Evolutionary conservation across 257 asterid genomes (phyloP).

Genomic region (Nicotiana otophora): DNA sequence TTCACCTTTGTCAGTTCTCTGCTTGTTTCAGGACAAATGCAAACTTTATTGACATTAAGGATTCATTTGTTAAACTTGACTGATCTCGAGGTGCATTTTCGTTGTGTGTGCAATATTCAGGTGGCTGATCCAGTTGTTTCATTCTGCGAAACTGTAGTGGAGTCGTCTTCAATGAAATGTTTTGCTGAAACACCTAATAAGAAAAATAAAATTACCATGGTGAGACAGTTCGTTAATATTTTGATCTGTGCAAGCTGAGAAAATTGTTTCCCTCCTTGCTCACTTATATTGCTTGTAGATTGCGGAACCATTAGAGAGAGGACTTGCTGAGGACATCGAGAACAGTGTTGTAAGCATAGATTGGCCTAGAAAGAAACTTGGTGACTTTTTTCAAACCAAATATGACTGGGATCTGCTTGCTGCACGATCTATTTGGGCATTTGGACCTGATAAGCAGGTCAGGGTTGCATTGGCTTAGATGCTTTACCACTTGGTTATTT

Average conservation of each 20-base stretch:
- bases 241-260: background rate
- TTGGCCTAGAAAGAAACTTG: slow-evolving; percentile 87
- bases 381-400: slow-evolving; percentile 84
- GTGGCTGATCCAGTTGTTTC: slow-evolving; percentile 99
- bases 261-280: background rate
- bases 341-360: slow-evolving; percentile 84
- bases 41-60: background rate
- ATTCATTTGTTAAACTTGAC: background rate
- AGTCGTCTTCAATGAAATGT: slow-evolving; percentile 95
- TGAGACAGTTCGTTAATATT: slow-evolving; percentile 19
- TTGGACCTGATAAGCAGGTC: slow-evolving; percentile 98
- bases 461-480: background rate
- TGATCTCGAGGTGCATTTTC: slow-evolving; percentile 1
- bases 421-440: slow-evolving; percentile 98
- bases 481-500: background rate
- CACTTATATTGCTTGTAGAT: slow-evolving; percentile 34
- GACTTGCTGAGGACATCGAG: slow-evolving; percentile 97
- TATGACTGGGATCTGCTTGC: slow-evolving; percentile 99
- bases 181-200: slow-evolving; percentile 98
- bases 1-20: background rate
- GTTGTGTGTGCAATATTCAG: slow-evolving; percentile 26
- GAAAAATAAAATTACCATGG: slow-evolving; percentile 97
- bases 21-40: background rate
- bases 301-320: slow-evolving; percentile 97
- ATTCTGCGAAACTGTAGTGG: slow-evolving; percentile 96